Percentiles rank a stretch among this genome's conserved stretches.
Evolutionary conservation across 2,329 filamentous ascomycete species (phyloP).

Genomic region (Chrysoporthe austroafricana): DNA sequence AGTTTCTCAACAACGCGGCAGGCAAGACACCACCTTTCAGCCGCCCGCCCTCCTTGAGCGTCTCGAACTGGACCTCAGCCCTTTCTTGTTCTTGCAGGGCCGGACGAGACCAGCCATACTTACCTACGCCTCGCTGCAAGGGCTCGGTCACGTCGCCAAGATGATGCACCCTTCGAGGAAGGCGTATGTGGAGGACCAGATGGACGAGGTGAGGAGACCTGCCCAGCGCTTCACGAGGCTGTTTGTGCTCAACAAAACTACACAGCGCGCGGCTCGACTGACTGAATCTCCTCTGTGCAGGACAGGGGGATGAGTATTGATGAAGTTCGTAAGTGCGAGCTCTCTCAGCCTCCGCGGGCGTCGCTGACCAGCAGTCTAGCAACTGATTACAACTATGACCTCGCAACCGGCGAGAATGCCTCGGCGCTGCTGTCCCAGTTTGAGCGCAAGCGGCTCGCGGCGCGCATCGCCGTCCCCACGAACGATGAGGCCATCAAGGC

Average conservation of each 20-base stretch:
- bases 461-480: constrained; percentile 88
- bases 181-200: constrained; percentile 89
- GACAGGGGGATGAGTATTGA: constrained; percentile 50
- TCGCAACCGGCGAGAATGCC: constrained; percentile 77
- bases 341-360: background rate
- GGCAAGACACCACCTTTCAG: constrained; percentile 7
- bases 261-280: constrained; percentile 32
- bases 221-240: constrained; percentile 22
- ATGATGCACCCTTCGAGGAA: constrained; percentile 87
- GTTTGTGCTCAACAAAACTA: constrained; percentile 31
- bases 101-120: constrained; percentile 2
- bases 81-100: background rate
- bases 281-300: constrained; percentile 35
- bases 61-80: background rate
- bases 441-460: constrained; percentile 85
- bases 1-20: constrained; percentile 1
- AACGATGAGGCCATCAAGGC: constrained; percentile 86
- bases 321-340: constrained; percentile 47
- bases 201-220: constrained; percentile 61
- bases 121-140: background rate
- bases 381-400: constrained; percentile 81
- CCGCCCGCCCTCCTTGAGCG: background rate
- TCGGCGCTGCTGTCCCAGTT: constrained; percentile 87
- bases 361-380: constrained; percentile 34
- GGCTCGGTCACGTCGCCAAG: constrained; percentile 33